Evolutionary conservation across 2,329 filamentous ascomycete genomes (phyloP).

Genomic region (Penicillium sp.): DNA sequence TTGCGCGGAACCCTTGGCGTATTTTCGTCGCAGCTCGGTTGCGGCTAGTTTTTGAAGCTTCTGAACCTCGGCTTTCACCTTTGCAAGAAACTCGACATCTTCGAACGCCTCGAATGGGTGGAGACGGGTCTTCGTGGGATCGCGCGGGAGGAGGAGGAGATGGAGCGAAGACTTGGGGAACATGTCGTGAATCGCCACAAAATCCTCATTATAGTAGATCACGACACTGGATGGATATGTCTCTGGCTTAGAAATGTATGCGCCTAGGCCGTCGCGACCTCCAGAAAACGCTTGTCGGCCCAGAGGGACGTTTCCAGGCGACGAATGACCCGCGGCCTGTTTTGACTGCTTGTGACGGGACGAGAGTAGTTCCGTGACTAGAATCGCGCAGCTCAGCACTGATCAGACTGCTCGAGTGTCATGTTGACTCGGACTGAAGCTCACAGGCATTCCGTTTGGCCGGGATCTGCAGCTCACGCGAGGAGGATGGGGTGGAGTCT

Average conservation of each 20-base stretch:
- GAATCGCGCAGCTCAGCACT: too few relatives aligned
- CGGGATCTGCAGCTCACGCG: slow-evolving; percentile 7
- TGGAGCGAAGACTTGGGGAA: slow-evolving; percentile 85
- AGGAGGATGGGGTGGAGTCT: background rate
- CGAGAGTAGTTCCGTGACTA: slow-evolving; percentile 53
- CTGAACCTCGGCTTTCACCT: slow-evolving; percentile 55
- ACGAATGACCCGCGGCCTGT: slow-evolving; percentile 12
- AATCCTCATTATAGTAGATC: slow-evolving; percentile 61
- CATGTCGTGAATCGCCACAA: slow-evolving; percentile 72
- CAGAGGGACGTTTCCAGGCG: slow-evolving; percentile 13
- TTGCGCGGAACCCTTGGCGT: slow-evolving; percentile 56
- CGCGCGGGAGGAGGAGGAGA: slow-evolving; percentile 78
- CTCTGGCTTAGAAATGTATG: slow-evolving; percentile 60
- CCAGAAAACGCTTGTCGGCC: slow-evolving; percentile 29
- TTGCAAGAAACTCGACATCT: slow-evolving; percentile 61
- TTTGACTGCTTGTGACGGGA: slow-evolving; percentile 41
- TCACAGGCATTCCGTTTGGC: slow-evolving; percentile 37
- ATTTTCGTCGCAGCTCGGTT: slow-evolving; percentile 64
- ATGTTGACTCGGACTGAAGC: background rate
- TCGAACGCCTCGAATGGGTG: slow-evolving; percentile 76
- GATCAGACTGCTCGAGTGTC: background rate
- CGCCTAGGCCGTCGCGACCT: slow-evolving; percentile 56
- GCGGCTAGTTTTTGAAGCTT: slow-evolving; percentile 62
- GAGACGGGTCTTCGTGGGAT: slow-evolving; percentile 51
- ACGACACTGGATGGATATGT: slow-evolving; percentile 55